Base-by-base conservation (phyloP, 2,329 filamentous ascomycete species). In the Clarireedia monteithiana region DNA sequence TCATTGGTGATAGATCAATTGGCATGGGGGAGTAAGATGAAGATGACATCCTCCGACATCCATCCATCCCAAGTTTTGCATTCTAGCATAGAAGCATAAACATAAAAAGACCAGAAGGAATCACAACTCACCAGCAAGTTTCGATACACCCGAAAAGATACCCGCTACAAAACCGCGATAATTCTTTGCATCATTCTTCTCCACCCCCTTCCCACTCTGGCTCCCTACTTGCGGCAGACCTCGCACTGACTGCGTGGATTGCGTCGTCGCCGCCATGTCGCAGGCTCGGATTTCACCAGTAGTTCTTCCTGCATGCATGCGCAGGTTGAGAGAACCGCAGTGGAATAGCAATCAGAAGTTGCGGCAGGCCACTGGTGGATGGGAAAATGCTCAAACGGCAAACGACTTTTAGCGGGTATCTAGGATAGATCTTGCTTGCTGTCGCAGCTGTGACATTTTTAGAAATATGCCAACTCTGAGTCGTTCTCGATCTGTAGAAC, bases 131-230 rank as follows among this genome's bases (percentile, higher is more conserved):
- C 90, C 89, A 66, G 82, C 83, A 57, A 96, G 75, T 74, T 97
- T 97, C 57, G 91, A 85, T 67, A 97, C 86, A 24, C 94, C 94
- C 39, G 89, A 95, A 69, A 96, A 96, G 6, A 96, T 84, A n/a
- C 94, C 94, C 0, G 89, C 94, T 27, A 96, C 89, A 69, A 97
- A 99, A n/a, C 92, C 94, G 67, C 89, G 91, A 77, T 96, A 97
- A 48, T 69, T 69, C 54, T 64, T 62, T 94, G 57, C 56, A 38
- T 59, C 58, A 53, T 59, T 62, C 56, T 63, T 61, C 62, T 65
- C 64, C 53, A 56, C 59, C 59, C 60, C 58, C 51, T 52, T 62
- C 39, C 38, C 51, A 20, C 42, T 30, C n/a, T n/a, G 27, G 14
- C 50, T 39, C 40, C 24, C 48, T 46, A n/a, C 17, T 14, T 39